Evolutionary conservation across 306 rosid genomes (phyloP), one percentile per base, ranked within the genome.

Genomic region (Corylus americana): DNA sequence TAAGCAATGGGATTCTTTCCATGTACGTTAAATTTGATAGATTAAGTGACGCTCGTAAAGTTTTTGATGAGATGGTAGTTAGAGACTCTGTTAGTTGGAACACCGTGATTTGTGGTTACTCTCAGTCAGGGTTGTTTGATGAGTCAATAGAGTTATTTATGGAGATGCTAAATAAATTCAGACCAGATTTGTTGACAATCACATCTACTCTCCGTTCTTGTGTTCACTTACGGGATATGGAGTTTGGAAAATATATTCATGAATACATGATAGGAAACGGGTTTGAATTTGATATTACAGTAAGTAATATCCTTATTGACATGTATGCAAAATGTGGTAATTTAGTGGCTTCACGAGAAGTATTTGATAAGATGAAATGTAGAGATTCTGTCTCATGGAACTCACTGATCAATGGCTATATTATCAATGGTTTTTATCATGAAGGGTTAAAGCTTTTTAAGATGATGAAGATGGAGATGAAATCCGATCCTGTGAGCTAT

Each of bases 51-150:
- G 82, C 82, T 16, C 81, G 83, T 45, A 59, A 4, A 16, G 74
- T 90, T 80, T 92, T 90, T 12, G 83, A 77, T 70, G 89, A 85
- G 79, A 92, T 87, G 93, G 76, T 62, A 11, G 82, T 71, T 0
- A 87, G 89, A 82, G 92, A 83, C 74, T 78, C 81, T 3, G 86
- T 92, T 35, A 84, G 92, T 5, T 92, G 91, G 92, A 92, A 92
- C 3, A 62, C 94, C 75, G 71, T 90, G 79, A 79, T 92, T 83
- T 90, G 88, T 73, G 92, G 88, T 74, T 89, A 90, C 37, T 79
- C 81, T 59, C 89, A 77, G 31, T 69, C 74, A 51, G 82, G 82
- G 63, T 14, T 54, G 27, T 70, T 77, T 42, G 84, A 77, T 68
- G 80, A 67, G 55, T 74, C 87, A 11, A 51, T 84, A 12, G 42